Conservation (phyloP, 2,329 filamentous ascomycete species). For the Stemphylium vesicarium region DNA sequence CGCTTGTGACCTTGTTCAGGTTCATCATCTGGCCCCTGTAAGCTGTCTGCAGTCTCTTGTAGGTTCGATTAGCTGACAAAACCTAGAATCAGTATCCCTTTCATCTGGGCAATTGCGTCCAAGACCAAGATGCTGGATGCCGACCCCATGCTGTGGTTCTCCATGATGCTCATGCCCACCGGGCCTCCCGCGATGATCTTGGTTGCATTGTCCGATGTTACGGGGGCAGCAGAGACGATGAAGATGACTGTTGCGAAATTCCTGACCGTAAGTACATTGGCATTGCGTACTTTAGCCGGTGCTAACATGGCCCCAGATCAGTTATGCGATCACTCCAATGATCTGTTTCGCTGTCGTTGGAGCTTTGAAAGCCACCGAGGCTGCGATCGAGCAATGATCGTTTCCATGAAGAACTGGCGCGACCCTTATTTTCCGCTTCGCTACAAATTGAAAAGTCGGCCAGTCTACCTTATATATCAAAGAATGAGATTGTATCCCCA, state of each 20-base stretch:
- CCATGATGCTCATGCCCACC: slow-evolving; percentile 65
- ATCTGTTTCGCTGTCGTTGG: slow-evolving; percentile 55
- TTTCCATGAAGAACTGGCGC: too few species aligned
- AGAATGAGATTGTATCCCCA: too few species aligned
- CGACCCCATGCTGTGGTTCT: slow-evolving; percentile 72
- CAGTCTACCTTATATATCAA: too few species aligned
- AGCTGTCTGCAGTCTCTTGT: neutral
- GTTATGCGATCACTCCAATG: slow-evolving; percentile 52
- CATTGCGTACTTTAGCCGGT: neutral
- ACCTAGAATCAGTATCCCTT: slow-evolving; percentile 55
- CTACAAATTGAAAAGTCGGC: too few species aligned
- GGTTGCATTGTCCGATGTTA: slow-evolving; percentile 59
- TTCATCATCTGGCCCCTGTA: slow-evolving; percentile 66
- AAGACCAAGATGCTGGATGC: slow-evolving; percentile 58
- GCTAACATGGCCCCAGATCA: slow-evolving; percentile 38
- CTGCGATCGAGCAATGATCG: slow-evolving; percentile 12
- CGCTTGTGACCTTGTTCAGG: slow-evolving; percentile 61
- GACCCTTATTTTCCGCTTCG: too few species aligned
- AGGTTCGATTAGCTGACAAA: slow-evolving; percentile 5
- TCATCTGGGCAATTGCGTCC: slow-evolving; percentile 62
- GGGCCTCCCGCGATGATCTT: slow-evolving; percentile 63
- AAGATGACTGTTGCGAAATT: slow-evolving; percentile 63
- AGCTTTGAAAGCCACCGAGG: slow-evolving; percentile 46
- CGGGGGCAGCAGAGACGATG: slow-evolving; percentile 51
- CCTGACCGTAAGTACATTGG: slow-evolving; percentile 49